Evolutionary conservation across 2,329 filamentous ascomycete species (phyloP).

Genomic region (Hypoxylon sp.): DNA sequence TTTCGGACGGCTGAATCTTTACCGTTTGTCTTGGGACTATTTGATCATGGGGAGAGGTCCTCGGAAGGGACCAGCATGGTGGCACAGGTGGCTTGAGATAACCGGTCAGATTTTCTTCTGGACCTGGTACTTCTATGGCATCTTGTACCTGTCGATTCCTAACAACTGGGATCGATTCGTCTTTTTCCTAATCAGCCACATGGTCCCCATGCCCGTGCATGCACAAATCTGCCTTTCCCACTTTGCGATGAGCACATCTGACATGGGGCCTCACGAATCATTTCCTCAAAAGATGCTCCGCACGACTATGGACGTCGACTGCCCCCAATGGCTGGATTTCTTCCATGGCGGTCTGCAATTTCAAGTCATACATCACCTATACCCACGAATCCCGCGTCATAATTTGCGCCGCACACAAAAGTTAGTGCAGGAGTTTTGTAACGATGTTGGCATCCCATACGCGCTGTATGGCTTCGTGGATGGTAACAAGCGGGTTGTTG

Average conservation of each 20-base stretch:
- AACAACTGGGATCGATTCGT: constrained; percentile 75
- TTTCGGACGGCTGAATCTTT: constrained; percentile 89
- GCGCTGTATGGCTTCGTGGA: constrained; percentile 87
- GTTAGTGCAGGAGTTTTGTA: constrained; percentile 83
- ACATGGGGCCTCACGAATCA: constrained; percentile 85
- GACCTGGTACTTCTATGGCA: constrained; percentile 86
- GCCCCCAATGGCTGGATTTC: constrained; percentile 88
- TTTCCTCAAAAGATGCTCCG: constrained; percentile 92
- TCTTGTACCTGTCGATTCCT: constrained; percentile 80
- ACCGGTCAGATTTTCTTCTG: constrained; percentile 84
- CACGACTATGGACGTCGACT: constrained; percentile 94
- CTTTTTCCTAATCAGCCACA: constrained; percentile 84
- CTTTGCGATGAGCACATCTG: constrained; percentile 92
- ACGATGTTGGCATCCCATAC: constrained; percentile 86
- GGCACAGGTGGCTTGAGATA: constrained; percentile 86
- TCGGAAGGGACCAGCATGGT: constrained; percentile 81
- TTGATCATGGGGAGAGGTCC: constrained; percentile 78
- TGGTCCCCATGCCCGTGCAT: constrained; percentile 84
- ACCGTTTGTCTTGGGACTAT: constrained; percentile 83
- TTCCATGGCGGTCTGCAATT: constrained; percentile 92
- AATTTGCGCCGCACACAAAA: constrained; percentile 82
- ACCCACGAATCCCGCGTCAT: constrained; percentile 85
- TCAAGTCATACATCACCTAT: constrained; percentile 89
- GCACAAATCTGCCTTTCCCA: constrained; percentile 92
- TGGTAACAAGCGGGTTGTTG: constrained; percentile 84